Evolutionary conservation across 1,139 yeast species (phyloP), one percentile per base, ranked within the genome.

Genomic region (Pneumocystis wakefieldiae): DNA sequence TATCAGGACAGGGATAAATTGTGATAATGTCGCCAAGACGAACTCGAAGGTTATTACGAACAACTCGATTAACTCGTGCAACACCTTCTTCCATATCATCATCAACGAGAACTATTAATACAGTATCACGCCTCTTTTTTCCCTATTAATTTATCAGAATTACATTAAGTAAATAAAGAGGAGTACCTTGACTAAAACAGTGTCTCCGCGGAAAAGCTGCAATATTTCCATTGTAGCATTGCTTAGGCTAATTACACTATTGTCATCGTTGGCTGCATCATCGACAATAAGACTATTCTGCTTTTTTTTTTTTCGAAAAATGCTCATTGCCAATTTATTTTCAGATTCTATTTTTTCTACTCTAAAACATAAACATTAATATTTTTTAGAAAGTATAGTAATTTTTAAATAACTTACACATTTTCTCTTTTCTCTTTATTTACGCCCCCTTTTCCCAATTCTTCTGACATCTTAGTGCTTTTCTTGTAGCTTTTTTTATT

Each of bases 81-180:
- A 89, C 86, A 63, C 98, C 98, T 72, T 91, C 96, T 70, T 87
- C 96, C 80, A 92, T 83, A 71, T 92, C 97, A 73, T 94, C 98
- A 74, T 94, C 98, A 58, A 64, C 64, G 71, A 94, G 81, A 59
- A 91, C 98, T 75, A 92, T 88, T 74, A 94, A 81, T n/a, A 92
- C 97, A 39, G 99, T 92, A 72, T 94, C 98, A 76, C 86, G 91
- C 78, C 98, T 85, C 83, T 89, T 92, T 80, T 94, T 94, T 71
- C 99, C 99, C 55, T 48, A 24, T 48, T 12, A 48, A 48, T 24
- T 48, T 8, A 48, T 48, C 28, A 48, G 35, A 48, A 48, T 48
- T 12, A 10, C 15, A 19, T 24, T 24, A 48, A 48, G 24, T 48
- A 15, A 12, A 48, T 48, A 48, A 48, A 48, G n/a, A 24, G 15